Evolutionary conservation across 306 rosid species (phyloP).

Genomic region (Arachis hypogaea): DNA sequence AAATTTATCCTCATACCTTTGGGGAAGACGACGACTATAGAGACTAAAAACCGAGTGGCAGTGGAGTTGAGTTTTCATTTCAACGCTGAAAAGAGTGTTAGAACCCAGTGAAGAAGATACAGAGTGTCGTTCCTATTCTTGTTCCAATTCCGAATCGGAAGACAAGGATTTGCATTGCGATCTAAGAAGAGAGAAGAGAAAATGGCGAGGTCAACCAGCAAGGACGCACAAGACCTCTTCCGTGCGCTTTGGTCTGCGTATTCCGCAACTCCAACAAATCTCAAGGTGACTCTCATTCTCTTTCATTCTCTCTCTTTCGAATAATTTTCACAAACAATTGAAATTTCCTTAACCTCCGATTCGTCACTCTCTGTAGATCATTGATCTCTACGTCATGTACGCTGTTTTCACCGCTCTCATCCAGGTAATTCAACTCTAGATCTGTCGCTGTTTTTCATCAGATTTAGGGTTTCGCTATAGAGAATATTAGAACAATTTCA

Average conservation of each 20-base stretch:
- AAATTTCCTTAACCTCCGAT: conserved; percentile 31
- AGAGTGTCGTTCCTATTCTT: neutral
- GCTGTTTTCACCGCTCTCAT: conserved; percentile 80
- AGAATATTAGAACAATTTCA: too few species aligned
- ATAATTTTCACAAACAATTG: neutral
- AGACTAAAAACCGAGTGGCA: too few species aligned
- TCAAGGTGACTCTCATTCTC: conserved; percentile 57
- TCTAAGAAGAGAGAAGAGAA: neutral
- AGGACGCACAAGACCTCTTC: conserved; percentile 71
- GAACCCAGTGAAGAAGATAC: too few species aligned
- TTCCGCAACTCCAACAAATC: conserved; percentile 73
- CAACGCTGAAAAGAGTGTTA: too few species aligned
- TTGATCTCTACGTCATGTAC: conserved; percentile 77
- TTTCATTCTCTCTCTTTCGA: conserved; percentile 11
- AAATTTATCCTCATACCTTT: too few species aligned
- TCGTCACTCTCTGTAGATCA: conserved; percentile 56
- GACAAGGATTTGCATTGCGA: too few species aligned
- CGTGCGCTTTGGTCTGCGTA: conserved; percentile 79
- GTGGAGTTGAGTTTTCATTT: too few species aligned
- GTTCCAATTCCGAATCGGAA: neutral
- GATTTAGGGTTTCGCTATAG: neutral
- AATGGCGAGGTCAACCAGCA: conserved; percentile 54
- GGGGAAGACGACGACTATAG: too few species aligned
- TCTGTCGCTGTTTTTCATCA: conserved; percentile 5
- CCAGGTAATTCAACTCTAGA: conserved; percentile 57